These are phyloP conservation scores for Pseudocercospora fijiensis DNA, from an alignment of 2,329 filamentous ascomycete species.

Conservation along the genomic window DNA sequence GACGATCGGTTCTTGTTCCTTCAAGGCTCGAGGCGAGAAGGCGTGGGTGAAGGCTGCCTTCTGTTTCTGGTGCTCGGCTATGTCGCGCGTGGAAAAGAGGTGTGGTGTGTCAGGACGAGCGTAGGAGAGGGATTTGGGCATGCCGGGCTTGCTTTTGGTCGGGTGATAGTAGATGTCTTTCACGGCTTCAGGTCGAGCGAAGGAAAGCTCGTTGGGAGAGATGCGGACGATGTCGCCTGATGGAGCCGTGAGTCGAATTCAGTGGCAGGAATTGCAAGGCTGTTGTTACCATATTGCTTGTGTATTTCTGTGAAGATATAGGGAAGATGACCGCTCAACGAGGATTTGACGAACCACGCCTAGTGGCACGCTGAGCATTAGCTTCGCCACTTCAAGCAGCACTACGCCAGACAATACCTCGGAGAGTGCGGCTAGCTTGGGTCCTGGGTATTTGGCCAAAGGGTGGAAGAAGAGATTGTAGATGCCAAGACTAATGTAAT, in stretches of 20 bases:
- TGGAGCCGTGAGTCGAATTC: background rate
- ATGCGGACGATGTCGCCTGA: slow-evolving; percentile 9
- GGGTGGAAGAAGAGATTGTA: slow-evolving; percentile 15
- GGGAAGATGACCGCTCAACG: background rate
- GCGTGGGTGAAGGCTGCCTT: slow-evolving; percentile 43
- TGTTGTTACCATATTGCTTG: slow-evolving; percentile 37
- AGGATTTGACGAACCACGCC: slow-evolving; percentile 1
- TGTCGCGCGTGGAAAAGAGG: background rate
- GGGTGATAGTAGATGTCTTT: slow-evolving; percentile 13
- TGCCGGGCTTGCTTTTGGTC: background rate
- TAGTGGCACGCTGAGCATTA: background rate
- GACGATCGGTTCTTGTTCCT: slow-evolving; percentile 44
- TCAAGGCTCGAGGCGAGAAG: slow-evolving; percentile 43
- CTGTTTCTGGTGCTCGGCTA: slow-evolving; percentile 41
- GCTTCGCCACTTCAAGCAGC: background rate
- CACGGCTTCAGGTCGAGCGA: slow-evolving; percentile 10
- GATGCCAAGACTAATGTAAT: slow-evolving; percentile 1
- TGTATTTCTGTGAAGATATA: slow-evolving; percentile 33
- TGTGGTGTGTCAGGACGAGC: background rate
- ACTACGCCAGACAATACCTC: background rate
- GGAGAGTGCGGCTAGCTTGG: background rate
- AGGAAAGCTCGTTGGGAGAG: slow-evolving; percentile 5
- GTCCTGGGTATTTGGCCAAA: slow-evolving; percentile 8
- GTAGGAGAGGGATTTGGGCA: slow-evolving; percentile 3
- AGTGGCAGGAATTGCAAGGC: background rate